phyloP scores from a whole-genome alignment of 73 alveolate species.

The Halteria grandinella region DNA sequence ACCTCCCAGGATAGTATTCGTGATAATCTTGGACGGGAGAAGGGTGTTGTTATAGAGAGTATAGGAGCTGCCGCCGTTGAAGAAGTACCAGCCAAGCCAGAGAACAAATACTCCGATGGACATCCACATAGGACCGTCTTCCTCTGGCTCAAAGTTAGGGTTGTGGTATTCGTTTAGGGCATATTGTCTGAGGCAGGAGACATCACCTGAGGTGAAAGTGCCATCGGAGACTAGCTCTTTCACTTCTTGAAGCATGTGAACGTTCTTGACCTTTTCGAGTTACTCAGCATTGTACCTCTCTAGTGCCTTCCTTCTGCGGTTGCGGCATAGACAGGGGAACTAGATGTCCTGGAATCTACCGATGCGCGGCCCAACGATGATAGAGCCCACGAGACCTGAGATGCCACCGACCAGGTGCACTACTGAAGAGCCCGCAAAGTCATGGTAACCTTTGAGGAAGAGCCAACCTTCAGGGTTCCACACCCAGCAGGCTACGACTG shows the following conservation, averaged over 20 bases:
- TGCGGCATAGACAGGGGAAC: neutral
- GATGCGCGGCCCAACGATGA: conserved; percentile 67
- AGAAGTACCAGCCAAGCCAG: conserved; percentile 66
- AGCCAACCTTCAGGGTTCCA: conserved; percentile 82
- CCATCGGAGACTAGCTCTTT: too few relatives aligned
- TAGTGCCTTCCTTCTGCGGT: neutral
- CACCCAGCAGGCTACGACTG: conserved; percentile 71
- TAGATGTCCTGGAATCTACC: conserved; percentile 40
- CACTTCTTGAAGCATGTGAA: neutral
- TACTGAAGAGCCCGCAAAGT: conserved; percentile 62
- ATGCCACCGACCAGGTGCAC: conserved; percentile 72
- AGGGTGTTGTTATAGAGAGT: too few relatives aligned
- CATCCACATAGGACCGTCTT: too few relatives aligned
- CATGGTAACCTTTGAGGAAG: conserved; percentile 34
- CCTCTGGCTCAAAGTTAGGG: too few relatives aligned
- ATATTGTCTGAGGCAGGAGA: too few relatives aligned
- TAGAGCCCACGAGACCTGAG: conserved; percentile 66
- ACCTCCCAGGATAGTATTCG: too few relatives aligned
- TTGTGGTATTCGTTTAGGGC: too few relatives aligned
- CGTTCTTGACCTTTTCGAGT: neutral
- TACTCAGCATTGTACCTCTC: neutral
- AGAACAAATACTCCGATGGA: conserved; percentile 4
- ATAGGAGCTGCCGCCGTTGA: conserved; percentile 61
- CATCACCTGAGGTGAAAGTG: too few relatives aligned
- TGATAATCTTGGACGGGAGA: too few relatives aligned